Evolutionary conservation across 345 rosid species (phyloP), one percentile per base, ranked within the genome.

Genomic region (Camelina hispida): DNA sequence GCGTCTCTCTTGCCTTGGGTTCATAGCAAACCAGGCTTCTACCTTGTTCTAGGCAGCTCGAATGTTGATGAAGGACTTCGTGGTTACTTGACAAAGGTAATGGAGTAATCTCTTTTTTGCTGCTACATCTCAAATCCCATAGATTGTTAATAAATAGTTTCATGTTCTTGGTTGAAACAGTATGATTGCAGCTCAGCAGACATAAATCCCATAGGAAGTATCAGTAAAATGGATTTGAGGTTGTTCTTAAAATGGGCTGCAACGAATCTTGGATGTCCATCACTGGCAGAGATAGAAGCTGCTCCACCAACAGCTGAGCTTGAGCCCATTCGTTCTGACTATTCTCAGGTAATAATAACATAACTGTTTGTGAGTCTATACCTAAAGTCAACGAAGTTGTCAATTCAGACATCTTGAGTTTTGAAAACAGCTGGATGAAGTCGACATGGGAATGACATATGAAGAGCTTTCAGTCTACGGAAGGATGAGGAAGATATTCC

Each of bases 251-350:
- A 77, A 30, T 96, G 99, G 98, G 97, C 98, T 81, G 96, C 99
- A 40, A 71, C 52, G 54, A 78, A 87, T 86, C 97, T 96, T 8
- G 91, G 97, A 38, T 96, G 87, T 82, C 80, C 88, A 65, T 96
- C 99, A 73, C 80, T 96, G 83, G 89, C 91, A 72, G 94, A 87
- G 34, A 80, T 91, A 16, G 98, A 93, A 89, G 91, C 96, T 67
- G 98, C 98, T 76, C 99, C 99, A 46, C 99, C 99, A 38, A 90
- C 99, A 18, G 99, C 98, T 28, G 97, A 91, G 76, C 83, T 91
- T 63, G 97, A 93, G 86, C 98, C 98, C 6, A 91, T 89, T 67
- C 97, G 96, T 71, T 85, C 93, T n/a, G 81, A 91, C 84, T 93
- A 93, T 77, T 82, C 85, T 79, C 98, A 93, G 88, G 98, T 93